Base-by-base conservation (phyloP, 2,329 filamentous ascomycete genomes). In the Monilinia laxa region DNA sequence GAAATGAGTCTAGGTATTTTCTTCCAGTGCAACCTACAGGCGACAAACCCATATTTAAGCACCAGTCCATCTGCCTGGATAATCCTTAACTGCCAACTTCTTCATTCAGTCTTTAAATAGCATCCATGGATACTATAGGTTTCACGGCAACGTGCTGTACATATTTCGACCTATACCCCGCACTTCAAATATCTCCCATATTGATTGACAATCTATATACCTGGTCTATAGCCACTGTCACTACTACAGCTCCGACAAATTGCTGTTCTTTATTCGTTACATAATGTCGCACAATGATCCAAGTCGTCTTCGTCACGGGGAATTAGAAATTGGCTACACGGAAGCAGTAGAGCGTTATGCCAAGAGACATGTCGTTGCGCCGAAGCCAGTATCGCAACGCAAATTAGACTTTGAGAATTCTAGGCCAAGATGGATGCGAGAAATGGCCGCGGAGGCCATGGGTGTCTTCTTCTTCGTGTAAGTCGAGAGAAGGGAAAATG, bases 381-480 rank as follows among this genome's bases (percentile, higher is more conserved):
- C 80, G 4, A 82, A 81, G 69, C 80, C 83, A 12, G 80, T 87
- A 11, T 82, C 83, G 4, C 80, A 85, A 71, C 78, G 81, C 20
- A 84, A 81, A 69, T 80, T 87, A 62, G 78, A 83, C 71, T 85
- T 85, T 68, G 84, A 87, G 74, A 79, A 82, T 69, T 67, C 76
- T 3, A 78, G 84, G 59, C 84, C 84, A 14, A 77, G 82, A 67
- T 83, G 82, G 79, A 75, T 86, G 49, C 77, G 84, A 62, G 83
- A 87, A 72, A 83, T 82, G 77, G 77, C 82, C 69, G 84, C 82
- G 4, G 84, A 87, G 73, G 83, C 83, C 4, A 82, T 82, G 0
- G 84, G 84, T 3, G 83, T 85, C 4, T 86, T 86, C 78, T 83
- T 84, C 73, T 85, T 83, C 72, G 82, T 82, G 75, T 79, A 40